A percentile compares a stretch with the other conserved stretches of the same genome.
Evolutionary conservation across 2,329 filamentous ascomycete species (phyloP).

Genomic region (Talaromyces sp.): DNA sequence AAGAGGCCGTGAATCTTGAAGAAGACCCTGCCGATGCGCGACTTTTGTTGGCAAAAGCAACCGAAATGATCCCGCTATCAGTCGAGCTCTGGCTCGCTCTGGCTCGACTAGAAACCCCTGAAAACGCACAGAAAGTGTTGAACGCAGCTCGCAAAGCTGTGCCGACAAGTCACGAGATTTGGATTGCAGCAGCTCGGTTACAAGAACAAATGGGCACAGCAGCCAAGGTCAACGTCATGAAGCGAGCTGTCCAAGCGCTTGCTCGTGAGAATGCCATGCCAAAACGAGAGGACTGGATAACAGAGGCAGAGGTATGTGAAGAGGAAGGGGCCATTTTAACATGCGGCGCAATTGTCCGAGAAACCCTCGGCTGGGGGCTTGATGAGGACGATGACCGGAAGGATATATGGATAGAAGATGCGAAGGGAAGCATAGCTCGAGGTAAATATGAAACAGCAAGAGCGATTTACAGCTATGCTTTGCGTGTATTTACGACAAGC

Average conservation of each 20-base stretch:
- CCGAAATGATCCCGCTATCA: constrained; percentile 87
- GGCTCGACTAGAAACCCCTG: constrained; percentile 79
- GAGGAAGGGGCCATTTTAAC: constrained; percentile 83
- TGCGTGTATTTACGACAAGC: constrained; percentile 84
- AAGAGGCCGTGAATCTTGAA: constrained; percentile 91
- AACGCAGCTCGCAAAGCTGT: constrained; percentile 93
- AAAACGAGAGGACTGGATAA: constrained; percentile 95
- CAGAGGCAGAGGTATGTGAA: constrained; percentile 90
- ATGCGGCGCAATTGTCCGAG: constrained; percentile 81
- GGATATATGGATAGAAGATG: constrained; percentile 93
- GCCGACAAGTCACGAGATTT: constrained; percentile 89
- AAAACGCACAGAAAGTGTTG: constrained; percentile 89
- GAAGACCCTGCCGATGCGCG: constrained; percentile 84
- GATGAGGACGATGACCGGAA: constrained; percentile 96
- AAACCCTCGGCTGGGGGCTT: constrained; percentile 86
- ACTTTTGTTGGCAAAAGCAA: constrained; percentile 86
- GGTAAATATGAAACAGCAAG: constrained; percentile 85
- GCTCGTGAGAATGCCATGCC: constrained; percentile 93
- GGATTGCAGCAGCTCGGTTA: constrained; percentile 87
- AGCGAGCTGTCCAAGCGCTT: constrained; percentile 81
- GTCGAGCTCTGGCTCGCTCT: constrained; percentile 94
- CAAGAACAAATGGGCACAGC: constrained; percentile 84
- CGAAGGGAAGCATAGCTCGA: constrained; percentile 71
- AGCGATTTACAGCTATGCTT: constrained; percentile 86
- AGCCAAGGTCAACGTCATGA: constrained; percentile 84